phyloP scores from a whole-genome alignment of 805 yeast species.

The Candida peoriensis region DNA sequence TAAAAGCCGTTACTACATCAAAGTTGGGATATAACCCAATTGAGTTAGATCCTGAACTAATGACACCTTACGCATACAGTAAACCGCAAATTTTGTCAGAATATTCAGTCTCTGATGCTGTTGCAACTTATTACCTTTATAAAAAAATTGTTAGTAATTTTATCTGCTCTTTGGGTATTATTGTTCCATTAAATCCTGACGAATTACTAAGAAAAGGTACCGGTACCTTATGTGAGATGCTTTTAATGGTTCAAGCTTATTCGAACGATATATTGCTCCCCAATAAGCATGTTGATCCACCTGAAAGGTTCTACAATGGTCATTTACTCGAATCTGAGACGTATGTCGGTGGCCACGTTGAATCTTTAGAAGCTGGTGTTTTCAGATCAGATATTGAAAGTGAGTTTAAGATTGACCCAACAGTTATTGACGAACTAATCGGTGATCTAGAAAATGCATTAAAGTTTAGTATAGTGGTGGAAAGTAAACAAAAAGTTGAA shows the following conservation, averaged over 20 bases:
- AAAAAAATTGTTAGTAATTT: conserved; percentile 97
- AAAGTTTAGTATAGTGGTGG: conserved; percentile 79
- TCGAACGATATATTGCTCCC: conserved; percentile 74
- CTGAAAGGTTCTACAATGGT: conserved; percentile 93
- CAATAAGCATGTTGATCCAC: conserved; percentile 88
- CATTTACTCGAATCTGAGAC: conserved; percentile 93
- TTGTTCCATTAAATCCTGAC: conserved; percentile 94
- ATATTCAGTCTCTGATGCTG: conserved; percentile 98
- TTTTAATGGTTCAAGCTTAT: conserved; percentile 94
- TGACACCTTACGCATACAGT: conserved; percentile 97
- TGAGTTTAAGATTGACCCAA: conserved; percentile 73
- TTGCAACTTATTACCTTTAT: conserved; percentile 93
- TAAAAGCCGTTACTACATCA: conserved; percentile 94
- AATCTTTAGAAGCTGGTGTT: conserved; percentile 96
- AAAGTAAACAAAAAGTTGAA: conserved; percentile 63
- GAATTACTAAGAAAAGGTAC: conserved; percentile 96
- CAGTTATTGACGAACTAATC: conserved; percentile 75
- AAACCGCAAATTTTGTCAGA: conserved; percentile 90
- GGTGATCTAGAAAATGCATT: conserved; percentile 71
- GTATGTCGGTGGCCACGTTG: conserved; percentile 98
- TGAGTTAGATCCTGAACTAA: conserved; percentile 93
- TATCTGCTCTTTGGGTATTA: conserved; percentile 90
- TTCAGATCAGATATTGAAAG: conserved; percentile 82
- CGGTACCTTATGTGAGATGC: conserved; percentile 97
- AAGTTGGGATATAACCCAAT: conserved; percentile 95